Percentiles rank a stretch among this genome's conserved stretches.
Conservation (phyloP, 2,329 filamentous ascomycete genomes). For the Apiospora rasikravindrae region DNA sequence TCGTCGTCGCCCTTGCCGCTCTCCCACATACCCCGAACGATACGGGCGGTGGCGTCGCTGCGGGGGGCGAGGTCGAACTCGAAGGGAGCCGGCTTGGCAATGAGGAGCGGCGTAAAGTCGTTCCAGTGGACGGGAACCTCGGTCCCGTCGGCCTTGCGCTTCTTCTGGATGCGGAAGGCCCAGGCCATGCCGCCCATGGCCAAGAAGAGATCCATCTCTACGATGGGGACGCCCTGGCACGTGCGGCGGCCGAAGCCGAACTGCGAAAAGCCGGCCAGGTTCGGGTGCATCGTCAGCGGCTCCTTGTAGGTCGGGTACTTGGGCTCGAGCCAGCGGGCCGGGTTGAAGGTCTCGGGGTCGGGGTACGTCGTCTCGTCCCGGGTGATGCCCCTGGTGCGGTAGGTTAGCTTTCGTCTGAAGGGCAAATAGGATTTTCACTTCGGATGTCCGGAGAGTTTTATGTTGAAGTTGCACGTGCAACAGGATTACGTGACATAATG, state of each 20-base stretch:
- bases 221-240: constrained; percentile 49
- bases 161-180: constrained; percentile 40
- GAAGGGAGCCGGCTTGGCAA: constrained; percentile 49
- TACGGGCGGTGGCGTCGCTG: constrained; percentile 29
- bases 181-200: constrained; percentile 46
- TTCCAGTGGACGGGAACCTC: constrained; percentile 49
- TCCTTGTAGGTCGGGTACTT: constrained; percentile 46
- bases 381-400: constrained; percentile 47
- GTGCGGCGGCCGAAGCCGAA: constrained; percentile 62
- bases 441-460: not conserved
- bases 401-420: constrained; percentile 27
- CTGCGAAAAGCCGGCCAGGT: constrained; percentile 46
- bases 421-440: not conserved
- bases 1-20: constrained; percentile 41
- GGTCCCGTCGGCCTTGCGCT: constrained; percentile 32
- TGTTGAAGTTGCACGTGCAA: not conserved
- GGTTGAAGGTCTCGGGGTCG: constrained; percentile 46
- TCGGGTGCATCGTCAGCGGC: constrained; percentile 44
- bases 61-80: constrained; percentile 44
- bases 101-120: constrained; percentile 48
- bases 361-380: constrained; percentile 48
- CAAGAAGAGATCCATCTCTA: constrained; percentile 47
- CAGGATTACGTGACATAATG: not conserved
- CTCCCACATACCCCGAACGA: constrained; percentile 44
- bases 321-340: constrained; percentile 44